A percentile compares a stretch with the other conserved stretches of the same genome.
Conservation (phyloP, 345 rosid genomes). For the Corymbia maculata region DNA sequence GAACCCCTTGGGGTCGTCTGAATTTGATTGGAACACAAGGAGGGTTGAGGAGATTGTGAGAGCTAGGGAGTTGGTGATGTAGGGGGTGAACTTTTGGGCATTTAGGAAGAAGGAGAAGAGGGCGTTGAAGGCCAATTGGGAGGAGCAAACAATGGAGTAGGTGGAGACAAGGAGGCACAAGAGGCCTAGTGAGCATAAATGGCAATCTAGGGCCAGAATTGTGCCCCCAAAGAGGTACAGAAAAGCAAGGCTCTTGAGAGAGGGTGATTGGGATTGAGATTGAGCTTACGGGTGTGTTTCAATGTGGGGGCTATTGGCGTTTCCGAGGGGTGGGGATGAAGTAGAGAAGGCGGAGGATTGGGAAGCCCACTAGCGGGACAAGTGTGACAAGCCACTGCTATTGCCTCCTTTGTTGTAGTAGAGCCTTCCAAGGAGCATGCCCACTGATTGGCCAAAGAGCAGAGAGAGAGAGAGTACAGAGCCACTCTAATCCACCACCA, state of each 20-base stretch:
- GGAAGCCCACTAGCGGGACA: slow-evolving; percentile 21
- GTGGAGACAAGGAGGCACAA: slow-evolving; percentile 34
- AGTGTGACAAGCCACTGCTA: slow-evolving; percentile 31
- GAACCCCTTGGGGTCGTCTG: not conserved
- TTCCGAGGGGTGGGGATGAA: not conserved
- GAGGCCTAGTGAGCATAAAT: slow-evolving; percentile 23
- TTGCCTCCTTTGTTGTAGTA: slow-evolving; percentile 33
- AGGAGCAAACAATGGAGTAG: slow-evolving; percentile 18
- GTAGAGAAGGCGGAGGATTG: slow-evolving; percentile 27
- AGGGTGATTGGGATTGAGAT: not conserved
- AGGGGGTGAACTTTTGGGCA: slow-evolving; percentile 26
- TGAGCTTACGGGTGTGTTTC: not conserved
- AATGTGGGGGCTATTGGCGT: not conserved
- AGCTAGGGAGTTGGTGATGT: slow-evolving; percentile 17
- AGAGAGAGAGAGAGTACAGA: not conserved
- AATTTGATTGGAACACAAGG: slow-evolving; percentile 12
- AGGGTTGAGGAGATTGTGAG: slow-evolving; percentile 31
- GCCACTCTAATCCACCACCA: not conserved
- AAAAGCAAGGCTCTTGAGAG: slow-evolving; percentile 1
- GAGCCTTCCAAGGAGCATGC: slow-evolving; percentile 17
- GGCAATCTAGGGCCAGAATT: not conserved
- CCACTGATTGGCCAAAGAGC: slow-evolving; percentile 18
- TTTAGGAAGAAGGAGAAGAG: slow-evolving; percentile 32
- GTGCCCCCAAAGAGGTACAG: slow-evolving; percentile 9
- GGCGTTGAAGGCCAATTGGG: slow-evolving; percentile 33